Conservation (phyloP, 768 basidiomycete genomes). For the Cystoderma amianthinum region DNA sequence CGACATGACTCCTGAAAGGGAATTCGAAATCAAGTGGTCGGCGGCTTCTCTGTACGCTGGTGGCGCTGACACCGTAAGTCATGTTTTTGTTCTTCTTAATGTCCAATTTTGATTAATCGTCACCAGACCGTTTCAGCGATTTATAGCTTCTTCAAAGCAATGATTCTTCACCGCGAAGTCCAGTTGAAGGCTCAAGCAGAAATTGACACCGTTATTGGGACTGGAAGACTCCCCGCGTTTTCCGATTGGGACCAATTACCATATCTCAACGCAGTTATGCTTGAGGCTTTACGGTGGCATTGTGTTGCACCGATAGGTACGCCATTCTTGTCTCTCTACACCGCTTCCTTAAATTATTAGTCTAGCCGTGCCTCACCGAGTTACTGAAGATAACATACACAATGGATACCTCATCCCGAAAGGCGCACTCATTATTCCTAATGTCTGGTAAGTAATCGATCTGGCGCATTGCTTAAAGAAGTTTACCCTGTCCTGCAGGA, state of each 20-base stretch:
- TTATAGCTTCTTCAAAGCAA: conserved; percentile 31
- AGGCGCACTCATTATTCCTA: conserved; percentile 24
- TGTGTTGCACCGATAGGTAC: conserved; percentile 23
- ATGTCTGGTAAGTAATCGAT: conserved; percentile 18
- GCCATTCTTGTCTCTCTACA: background rate
- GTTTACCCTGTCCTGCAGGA: conserved; percentile 15
- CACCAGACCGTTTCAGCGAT: conserved; percentile 33
- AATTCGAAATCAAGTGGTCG: conserved; percentile 34
- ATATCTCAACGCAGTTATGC: conserved; percentile 29
- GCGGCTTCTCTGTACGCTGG: conserved; percentile 42
- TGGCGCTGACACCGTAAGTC: conserved; percentile 33
- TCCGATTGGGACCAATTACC: conserved; percentile 31
- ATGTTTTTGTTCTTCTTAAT: too few relatives aligned
- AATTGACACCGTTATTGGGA: conserved; percentile 33
- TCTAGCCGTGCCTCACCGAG: conserved; percentile 30
- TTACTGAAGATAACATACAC: conserved; percentile 34
- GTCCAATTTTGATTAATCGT: too few relatives aligned
- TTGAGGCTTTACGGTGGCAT: conserved; percentile 30
- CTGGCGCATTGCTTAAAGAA: background rate
- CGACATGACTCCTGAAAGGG: conserved; percentile 18
- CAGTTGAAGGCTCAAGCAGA: conserved; percentile 34
- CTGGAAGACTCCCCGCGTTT: conserved; percentile 28
- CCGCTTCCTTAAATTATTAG: background rate
- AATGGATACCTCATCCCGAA: conserved; percentile 38
- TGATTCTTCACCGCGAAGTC: conserved; percentile 29